A percentile compares a stretch with the other conserved stretches of the same genome.
Evolutionary conservation across 305 asterid genomes (phyloP).

Genomic region (Petunia hybrid): DNA sequence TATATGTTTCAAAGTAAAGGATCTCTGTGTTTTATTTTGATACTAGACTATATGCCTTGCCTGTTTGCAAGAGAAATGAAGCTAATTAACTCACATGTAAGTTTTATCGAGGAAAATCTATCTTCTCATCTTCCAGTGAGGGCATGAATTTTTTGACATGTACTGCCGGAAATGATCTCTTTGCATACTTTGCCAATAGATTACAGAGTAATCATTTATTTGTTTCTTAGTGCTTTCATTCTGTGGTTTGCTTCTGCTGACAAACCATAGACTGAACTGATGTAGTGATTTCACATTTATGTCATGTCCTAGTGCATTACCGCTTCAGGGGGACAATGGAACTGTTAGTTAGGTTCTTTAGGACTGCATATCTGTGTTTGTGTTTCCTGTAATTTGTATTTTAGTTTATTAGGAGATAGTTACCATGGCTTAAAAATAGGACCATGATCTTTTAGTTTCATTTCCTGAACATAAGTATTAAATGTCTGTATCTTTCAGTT

Average conservation of each 20-base stretch:
- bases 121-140: constrained; percentile 13
- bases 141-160: neutral
- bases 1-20: constrained; percentile 1
- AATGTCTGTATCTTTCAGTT: neutral
- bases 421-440: neutral
- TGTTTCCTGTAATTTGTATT: neutral
- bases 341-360: neutral
- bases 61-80: constrained; percentile 10
- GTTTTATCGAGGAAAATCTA: constrained; percentile 6
- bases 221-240: constrained; percentile 18
- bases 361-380: neutral
- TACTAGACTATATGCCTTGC: neutral
- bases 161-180: constrained; percentile 5
- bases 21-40: neutral
- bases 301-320: neutral
- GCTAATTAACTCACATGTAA: neutral
- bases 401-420: neutral
- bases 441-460: neutral
- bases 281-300: neutral
- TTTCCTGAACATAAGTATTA: neutral
- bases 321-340: neutral
- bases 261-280: constrained; percentile 28
- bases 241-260: constrained; percentile 28
- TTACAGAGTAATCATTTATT: neutral
- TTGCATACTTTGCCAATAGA: neutral